Conservation (phyloP, 257 asterid species). For the Primulina eburnea region DNA sequence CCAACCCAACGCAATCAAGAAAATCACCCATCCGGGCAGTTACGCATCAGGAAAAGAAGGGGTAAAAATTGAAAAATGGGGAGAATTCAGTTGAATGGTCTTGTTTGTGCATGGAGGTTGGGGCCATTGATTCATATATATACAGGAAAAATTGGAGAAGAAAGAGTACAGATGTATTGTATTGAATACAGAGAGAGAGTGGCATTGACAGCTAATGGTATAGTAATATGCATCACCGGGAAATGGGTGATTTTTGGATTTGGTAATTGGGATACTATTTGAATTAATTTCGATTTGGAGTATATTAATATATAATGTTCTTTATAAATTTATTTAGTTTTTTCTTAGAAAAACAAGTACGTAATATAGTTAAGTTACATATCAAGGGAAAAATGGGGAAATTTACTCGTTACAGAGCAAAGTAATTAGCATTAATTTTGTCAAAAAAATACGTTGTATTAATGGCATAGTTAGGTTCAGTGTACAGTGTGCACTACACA, state of each 20-base stretch:
- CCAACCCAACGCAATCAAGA: slow-evolving; percentile 45
- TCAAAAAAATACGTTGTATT: too few species aligned
- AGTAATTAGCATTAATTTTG: too few species aligned
- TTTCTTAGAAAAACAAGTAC: too few species aligned
- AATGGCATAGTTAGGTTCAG: not conserved
- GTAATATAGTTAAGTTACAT: too few species aligned
- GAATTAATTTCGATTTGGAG: not conserved
- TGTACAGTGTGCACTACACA: not conserved
- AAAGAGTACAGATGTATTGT: not conserved
- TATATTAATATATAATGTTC: too few species aligned
- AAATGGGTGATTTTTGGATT: slow-evolving; percentile 30
- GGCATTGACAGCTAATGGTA: slow-evolving; percentile 51
- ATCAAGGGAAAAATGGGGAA: too few species aligned
- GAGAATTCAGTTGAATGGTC: not conserved
- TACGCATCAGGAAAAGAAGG: slow-evolving; percentile 28
- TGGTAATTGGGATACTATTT: slow-evolving; percentile 13
- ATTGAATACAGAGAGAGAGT: slow-evolving; percentile 21
- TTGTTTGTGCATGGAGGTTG: slow-evolving; percentile 9
- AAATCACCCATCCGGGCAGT: slow-evolving; percentile 31
- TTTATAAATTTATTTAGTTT: too few species aligned
- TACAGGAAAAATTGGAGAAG: not conserved
- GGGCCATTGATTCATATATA: not conserved
- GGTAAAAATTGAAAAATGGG: not conserved
- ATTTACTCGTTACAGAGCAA: too few species aligned
- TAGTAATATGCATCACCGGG: slow-evolving; percentile 27